Conservation (phyloP, 164 flowering plant genomes). For the Tetracentron sinense region DNA sequence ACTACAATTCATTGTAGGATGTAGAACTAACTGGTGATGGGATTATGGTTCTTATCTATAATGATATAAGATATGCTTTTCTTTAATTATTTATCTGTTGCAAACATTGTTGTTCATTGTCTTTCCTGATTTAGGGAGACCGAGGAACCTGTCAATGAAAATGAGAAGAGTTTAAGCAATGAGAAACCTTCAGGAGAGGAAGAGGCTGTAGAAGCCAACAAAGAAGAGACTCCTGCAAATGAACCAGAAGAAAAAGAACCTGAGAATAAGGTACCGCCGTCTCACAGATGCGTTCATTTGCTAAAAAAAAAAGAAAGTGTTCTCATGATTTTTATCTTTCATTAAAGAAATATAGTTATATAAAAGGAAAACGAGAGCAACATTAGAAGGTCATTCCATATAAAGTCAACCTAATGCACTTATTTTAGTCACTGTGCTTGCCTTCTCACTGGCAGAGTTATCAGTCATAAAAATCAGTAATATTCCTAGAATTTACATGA, state of each 20-base stretch:
- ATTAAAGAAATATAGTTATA: too few species aligned
- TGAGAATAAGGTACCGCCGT: constrained; percentile 41
- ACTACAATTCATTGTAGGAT: background rate
- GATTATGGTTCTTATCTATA: background rate
- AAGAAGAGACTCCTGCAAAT: constrained; percentile 31
- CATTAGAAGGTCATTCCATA: too few species aligned
- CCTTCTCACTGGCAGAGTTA: too few species aligned
- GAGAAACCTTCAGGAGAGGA: constrained; percentile 42
- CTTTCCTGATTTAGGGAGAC: constrained; percentile 26
- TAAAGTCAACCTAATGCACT: too few species aligned
- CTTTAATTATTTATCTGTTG: background rate
- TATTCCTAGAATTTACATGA: too few species aligned
- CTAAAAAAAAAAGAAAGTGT: too few species aligned
- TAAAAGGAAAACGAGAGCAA: too few species aligned
- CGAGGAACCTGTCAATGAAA: constrained; percentile 31
- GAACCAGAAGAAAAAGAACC: constrained; percentile 53
- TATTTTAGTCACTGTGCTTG: too few species aligned
- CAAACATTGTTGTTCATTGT: background rate
- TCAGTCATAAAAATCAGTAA: too few species aligned
- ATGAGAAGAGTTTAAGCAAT: constrained; percentile 28
- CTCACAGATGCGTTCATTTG: too few species aligned
- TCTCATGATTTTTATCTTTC: too few species aligned
- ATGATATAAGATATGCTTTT: background rate
- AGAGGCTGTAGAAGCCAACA: constrained; percentile 32
- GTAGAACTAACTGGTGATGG: too few species aligned